phyloP scores from a whole-genome alignment of 2,329 filamentous ascomycete genomes.

The Fusarium sulawesiense region DNA sequence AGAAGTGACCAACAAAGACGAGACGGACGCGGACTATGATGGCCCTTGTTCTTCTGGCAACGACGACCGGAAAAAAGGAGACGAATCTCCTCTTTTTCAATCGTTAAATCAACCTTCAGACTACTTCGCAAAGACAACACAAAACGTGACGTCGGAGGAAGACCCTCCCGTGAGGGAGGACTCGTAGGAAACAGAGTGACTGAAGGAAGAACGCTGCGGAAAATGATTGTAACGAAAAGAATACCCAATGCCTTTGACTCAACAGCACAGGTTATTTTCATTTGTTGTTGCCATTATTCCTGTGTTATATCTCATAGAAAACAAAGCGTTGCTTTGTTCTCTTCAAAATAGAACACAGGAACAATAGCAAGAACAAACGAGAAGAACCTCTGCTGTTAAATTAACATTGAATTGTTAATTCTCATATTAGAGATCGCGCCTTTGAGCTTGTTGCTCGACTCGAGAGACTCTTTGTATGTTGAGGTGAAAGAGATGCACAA shows the following conservation, averaged over 20 bases:
- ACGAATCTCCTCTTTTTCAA: not conserved
- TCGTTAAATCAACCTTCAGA: constrained; percentile 47
- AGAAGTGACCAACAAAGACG: constrained; percentile 40
- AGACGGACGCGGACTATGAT: constrained; percentile 65
- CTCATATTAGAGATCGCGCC: not conserved
- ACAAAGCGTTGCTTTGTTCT: not conserved
- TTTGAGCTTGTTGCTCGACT: not conserved
- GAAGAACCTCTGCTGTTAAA: not conserved
- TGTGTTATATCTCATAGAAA: not conserved
- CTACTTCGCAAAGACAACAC: constrained; percentile 50
- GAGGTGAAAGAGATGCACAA: not conserved
- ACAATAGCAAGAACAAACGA: rapidly evolving
- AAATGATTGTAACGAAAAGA: not conserved
- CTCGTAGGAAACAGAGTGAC: constrained; percentile 51
- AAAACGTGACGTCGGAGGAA: constrained; percentile 53
- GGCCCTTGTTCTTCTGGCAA: constrained; percentile 62
- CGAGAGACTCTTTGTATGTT: not conserved
- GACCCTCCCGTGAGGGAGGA: constrained; percentile 50
- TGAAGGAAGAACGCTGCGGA: constrained; percentile 47
- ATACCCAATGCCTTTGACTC: constrained; percentile 1
- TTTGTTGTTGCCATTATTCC: no score
- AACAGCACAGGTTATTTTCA: not conserved
- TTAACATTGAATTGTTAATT: not conserved
- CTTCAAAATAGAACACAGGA: not conserved
- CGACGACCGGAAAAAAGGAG: constrained; percentile 32